Conservation (phyloP, 768 basidiomycete genomes). For the Termitomyces sp. region DNA sequence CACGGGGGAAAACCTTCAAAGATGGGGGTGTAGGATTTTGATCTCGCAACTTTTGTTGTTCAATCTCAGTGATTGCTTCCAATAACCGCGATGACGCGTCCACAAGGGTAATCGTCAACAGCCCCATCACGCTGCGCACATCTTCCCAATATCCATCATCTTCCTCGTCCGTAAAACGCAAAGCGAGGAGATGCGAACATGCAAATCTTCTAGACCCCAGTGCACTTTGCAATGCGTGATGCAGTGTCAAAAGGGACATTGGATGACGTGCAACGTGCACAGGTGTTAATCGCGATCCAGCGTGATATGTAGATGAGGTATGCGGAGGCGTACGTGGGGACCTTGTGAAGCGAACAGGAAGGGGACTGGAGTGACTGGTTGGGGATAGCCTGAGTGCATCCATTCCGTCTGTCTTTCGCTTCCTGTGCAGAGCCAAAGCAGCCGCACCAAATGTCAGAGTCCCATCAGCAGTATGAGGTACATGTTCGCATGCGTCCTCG, state of each 20-base stretch:
- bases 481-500: constrained; percentile 14
- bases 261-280: constrained; percentile 60
- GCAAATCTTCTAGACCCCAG: constrained; percentile 71
- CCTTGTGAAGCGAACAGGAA: constrained; percentile 21
- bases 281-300: constrained; percentile 58
- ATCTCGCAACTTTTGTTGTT: constrained; percentile 47
- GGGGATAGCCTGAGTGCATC: constrained; percentile 40
- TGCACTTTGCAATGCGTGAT: constrained; percentile 57
- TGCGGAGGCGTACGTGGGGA: constrained; percentile 23
- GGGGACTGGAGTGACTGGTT: constrained; percentile 24
- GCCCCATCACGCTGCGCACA: constrained; percentile 65
- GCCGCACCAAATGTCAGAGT: constrained; percentile 46
- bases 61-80: constrained; percentile 58
- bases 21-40: constrained; percentile 36
- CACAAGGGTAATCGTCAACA: constrained; percentile 61
- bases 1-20: constrained; percentile 4
- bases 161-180: constrained; percentile 67
- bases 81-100: constrained; percentile 59
- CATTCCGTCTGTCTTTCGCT: constrained; percentile 43
- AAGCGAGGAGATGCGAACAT: constrained; percentile 72
- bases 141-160: constrained; percentile 85
- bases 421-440: constrained; percentile 56
- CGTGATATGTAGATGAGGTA: constrained; percentile 25
- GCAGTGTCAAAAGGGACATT: constrained; percentile 58
- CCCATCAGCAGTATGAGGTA: constrained; percentile 13